Base-by-base conservation (phyloP, 2,329 filamentous ascomycete genomes). In the Pseudocercospora musae region DNA sequence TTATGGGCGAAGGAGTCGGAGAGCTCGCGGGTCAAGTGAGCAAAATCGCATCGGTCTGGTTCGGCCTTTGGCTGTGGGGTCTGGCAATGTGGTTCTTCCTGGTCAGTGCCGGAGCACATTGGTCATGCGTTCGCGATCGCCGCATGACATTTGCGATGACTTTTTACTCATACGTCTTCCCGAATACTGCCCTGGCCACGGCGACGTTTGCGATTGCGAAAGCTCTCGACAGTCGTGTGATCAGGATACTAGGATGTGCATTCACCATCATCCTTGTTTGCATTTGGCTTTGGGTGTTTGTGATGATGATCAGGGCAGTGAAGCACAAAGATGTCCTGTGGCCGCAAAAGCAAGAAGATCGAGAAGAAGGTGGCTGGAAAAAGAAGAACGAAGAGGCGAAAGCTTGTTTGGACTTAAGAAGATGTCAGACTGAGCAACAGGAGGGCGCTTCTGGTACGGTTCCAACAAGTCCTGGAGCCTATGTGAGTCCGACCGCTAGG, bases 21-120 rank as follows among this genome's bases (percentile, higher is more conserved):
- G 73, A 78, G 33, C 73, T 87, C 23, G 82, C 83, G 3, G 84
- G 81, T 1, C 78, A 81, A 57, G 79, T 88, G n/a, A 74, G 83
- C 40, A 79, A 78, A 69, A 80, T 87, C 29, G 75, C 82, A 54
- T 81, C 80, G 2, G 82, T 89, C 65, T 87, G 91, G 76, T 77
- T 87, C 1, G 87, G 87, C 0, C 78, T 95, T 10, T 96, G 90
- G 90, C 81, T 95, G 3, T 95, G 90, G 89, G 91, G 85, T 69
- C 78, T 95, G n/a, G 88, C 89, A 25, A 77, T 92, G 27, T 95
- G 91, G 87, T 95, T 94, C 79, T 94, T 94, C 75, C 79, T 94
- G 61, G 87, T 95, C 10, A 89, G 87, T 1, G 84, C 90, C n/a
- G 88, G 89, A 1, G 90, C 90, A 1, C 84, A 94, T 62, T 89